A percentile compares a stretch with the other conserved stretches of the same genome.
Conservation (phyloP, 75 land plant genomes). For the Isoetes taiwanensis region DNA sequence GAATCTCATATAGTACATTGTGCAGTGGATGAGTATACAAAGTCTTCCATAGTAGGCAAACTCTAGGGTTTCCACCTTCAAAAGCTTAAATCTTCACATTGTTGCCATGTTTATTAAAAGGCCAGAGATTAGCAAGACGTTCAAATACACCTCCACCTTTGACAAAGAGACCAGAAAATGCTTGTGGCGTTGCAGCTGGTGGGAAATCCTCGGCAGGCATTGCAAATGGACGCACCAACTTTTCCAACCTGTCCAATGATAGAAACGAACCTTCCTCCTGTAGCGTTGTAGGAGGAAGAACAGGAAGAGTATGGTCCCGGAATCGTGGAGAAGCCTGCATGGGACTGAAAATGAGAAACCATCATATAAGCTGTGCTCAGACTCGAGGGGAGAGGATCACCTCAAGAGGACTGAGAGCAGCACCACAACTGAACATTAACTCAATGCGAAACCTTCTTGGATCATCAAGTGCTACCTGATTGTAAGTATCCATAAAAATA, state of each 20-base stretch:
- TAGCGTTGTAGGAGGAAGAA: slow-evolving; percentile 78
- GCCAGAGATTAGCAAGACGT: slow-evolving; percentile 86
- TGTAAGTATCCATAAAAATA: background rate
- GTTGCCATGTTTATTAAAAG: slow-evolving; percentile 55
- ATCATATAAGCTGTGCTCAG: slow-evolving; percentile 26
- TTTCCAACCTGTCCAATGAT: slow-evolving; percentile 78
- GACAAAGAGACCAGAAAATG: slow-evolving; percentile 70
- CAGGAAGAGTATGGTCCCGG: slow-evolving; percentile 85
- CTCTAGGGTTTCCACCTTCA: too few species aligned
- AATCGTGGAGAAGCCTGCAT: slow-evolving; percentile 49
- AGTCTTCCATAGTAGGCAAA: too few species aligned
- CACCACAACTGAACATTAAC: slow-evolving; percentile 90
- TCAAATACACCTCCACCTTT: slow-evolving; percentile 77
- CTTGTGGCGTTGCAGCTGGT: slow-evolving; percentile 68
- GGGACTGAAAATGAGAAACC: too few species aligned
- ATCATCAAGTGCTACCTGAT: slow-evolving; percentile 66
- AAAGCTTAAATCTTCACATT: slow-evolving; percentile 1
- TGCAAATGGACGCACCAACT: slow-evolving; percentile 83
- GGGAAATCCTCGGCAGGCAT: slow-evolving; percentile 99
- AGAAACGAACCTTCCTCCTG: slow-evolving; percentile 70
- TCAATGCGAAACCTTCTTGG: slow-evolving; percentile 85
- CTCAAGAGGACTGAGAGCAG: slow-evolving; percentile 87
- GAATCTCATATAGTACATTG: too few species aligned
- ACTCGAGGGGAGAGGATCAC: slow-evolving; percentile 17
- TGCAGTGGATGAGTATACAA: too few species aligned